These are phyloP conservation scores for Senna siamea DNA, from an alignment of 306 rosid species.

Conservation along the genomic window DNA sequence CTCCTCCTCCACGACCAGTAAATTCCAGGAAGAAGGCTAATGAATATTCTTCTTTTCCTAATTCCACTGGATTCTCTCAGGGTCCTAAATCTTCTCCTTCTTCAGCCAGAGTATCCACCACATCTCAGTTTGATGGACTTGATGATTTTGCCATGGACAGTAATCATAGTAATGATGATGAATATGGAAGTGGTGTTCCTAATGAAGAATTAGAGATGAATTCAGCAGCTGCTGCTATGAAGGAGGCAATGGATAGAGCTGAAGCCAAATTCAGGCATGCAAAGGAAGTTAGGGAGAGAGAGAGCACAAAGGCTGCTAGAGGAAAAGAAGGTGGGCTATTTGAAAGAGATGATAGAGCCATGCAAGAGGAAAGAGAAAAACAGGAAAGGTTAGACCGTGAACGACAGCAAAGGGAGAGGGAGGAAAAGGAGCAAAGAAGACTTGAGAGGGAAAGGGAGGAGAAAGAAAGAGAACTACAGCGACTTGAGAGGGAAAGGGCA, in stretches of 20 bases:
- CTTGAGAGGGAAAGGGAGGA: constrained; percentile 65
- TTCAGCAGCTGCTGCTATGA: constrained; percentile 94
- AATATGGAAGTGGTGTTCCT: constrained; percentile 52
- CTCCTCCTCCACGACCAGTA: constrained; percentile 96
- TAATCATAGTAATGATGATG: constrained; percentile 53
- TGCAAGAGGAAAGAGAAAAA: constrained; percentile 54
- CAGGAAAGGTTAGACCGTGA: constrained; percentile 71
- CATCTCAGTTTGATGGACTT: constrained; percentile 60
- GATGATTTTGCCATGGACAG: constrained; percentile 73
- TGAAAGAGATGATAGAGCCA: constrained; percentile 65
- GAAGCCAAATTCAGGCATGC: constrained; percentile 91
- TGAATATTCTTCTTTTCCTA: constrained; percentile 60
- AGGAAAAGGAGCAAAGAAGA: constrained; percentile 66
- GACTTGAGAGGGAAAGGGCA: constrained; percentile 77
- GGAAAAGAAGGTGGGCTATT: constrained; percentile 66
- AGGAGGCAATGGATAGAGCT: constrained; percentile 97
- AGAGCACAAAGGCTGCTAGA: constrained; percentile 68
- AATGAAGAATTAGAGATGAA: constrained; percentile 85
- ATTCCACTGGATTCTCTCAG: constrained; percentile 59
- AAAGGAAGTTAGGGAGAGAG: constrained; percentile 88
- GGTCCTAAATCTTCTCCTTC: constrained; percentile 59
- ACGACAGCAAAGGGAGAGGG: constrained; percentile 68
- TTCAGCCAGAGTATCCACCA: constrained; percentile 54
- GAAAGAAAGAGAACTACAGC: constrained; percentile 73
- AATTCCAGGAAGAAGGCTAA: constrained; percentile 64